phyloP scores from a whole-genome alignment of 257 asterid genomes.

The Paraleonurus japonicus region DNA sequence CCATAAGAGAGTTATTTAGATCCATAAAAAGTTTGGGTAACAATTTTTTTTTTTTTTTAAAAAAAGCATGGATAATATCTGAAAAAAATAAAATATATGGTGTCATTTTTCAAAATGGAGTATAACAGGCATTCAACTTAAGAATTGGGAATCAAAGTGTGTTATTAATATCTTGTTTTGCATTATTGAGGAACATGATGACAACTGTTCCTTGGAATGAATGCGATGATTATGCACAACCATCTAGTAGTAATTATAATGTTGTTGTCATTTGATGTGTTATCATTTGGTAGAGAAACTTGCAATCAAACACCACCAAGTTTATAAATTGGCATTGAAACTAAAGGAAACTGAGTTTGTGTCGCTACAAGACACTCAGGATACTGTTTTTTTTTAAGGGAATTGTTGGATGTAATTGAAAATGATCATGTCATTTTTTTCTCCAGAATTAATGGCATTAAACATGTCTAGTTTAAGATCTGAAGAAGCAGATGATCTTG shows the following conservation, averaged over 20 bases:
- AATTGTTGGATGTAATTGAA: slow-evolving; percentile 77
- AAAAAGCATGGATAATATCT: too few species aligned
- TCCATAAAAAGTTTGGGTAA: too few species aligned
- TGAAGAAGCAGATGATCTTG: slow-evolving; percentile 65
- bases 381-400: slow-evolving; percentile 59
- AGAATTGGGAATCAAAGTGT: too few species aligned
- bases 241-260: background rate
- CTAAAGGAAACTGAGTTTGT: slow-evolving; percentile 67
- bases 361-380: slow-evolving; percentile 47
- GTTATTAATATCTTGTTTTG: too few species aligned
- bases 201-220: background rate
- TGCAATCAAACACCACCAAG: slow-evolving; percentile 31
- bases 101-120: too few species aligned
- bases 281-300: slow-evolving; percentile 68
- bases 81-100: too few species aligned
- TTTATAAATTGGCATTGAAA: slow-evolving; percentile 57
- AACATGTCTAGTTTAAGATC: slow-evolving; percentile 36
- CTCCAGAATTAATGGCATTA: slow-evolving; percentile 54
- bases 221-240: background rate
- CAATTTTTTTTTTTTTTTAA: too few species aligned
- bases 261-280: too few species aligned
- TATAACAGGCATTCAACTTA: too few species aligned
- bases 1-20: too few species aligned
- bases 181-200: background rate
- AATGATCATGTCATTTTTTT: slow-evolving; percentile 58